These are phyloP conservation scores for Fusarium aywerte DNA, from an alignment of 2,329 filamentous ascomycete genomes.

Conservation along the genomic window DNA sequence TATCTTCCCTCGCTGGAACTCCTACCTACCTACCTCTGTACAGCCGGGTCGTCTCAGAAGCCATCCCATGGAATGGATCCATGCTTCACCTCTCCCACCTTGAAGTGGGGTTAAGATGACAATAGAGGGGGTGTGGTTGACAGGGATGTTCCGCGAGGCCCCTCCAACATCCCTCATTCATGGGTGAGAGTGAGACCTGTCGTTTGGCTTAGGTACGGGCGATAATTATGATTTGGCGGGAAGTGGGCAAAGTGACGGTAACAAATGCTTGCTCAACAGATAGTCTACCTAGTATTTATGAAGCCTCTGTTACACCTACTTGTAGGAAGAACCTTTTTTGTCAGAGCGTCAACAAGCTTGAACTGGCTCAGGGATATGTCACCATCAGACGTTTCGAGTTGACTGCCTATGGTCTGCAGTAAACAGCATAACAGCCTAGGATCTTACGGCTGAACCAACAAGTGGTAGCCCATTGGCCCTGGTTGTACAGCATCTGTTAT, in stretches of 20 bases:
- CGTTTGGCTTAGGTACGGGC: slow-evolving; percentile 10
- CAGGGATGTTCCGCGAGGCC: slow-evolving; percentile 23
- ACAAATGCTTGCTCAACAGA: neutral
- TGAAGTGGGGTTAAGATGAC: slow-evolving; percentile 43
- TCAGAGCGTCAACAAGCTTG: slow-evolving; percentile 21
- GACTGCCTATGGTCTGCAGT: slow-evolving; percentile 12
- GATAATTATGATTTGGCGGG: neutral
- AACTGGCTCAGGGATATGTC: slow-evolving; percentile 38
- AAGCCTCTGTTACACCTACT: neutral
- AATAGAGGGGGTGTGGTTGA: slow-evolving; percentile 32
- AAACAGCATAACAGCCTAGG: neutral
- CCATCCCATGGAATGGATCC: neutral
- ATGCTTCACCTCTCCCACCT: slow-evolving; percentile 17
- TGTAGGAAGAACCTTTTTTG: neutral
- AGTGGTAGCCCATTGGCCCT: neutral
- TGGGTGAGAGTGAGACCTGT: neutral
- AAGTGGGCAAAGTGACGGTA: neutral
- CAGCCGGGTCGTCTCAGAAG: slow-evolving; percentile 18
- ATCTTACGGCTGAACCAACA: slow-evolving; percentile 22
- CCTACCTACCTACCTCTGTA: neutral
- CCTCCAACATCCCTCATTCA: neutral
- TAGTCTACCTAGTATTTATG: neutral
- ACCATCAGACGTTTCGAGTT: slow-evolving; percentile 44
- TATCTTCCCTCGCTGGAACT: slow-evolving; percentile 1
- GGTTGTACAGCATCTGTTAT: slow-evolving; percentile 31